These are phyloP conservation scores for Xylaria polymorpha DNA, from an alignment of 2,329 filamentous ascomycete genomes.

Conservation along the genomic window DNA sequence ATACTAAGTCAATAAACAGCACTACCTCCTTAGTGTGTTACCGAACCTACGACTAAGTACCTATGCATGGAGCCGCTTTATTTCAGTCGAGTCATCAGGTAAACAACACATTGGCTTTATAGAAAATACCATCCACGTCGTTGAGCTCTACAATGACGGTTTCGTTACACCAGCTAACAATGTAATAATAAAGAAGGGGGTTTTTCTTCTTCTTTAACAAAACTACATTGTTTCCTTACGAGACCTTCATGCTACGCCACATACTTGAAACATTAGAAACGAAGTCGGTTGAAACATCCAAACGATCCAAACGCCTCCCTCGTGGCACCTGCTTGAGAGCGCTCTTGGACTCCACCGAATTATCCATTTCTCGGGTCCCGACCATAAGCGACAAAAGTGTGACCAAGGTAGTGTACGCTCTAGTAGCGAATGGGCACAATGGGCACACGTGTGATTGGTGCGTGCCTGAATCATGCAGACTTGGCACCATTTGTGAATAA, in stretches of 20 bases:
- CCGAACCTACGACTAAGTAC: not conserved
- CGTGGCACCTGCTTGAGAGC: slow-evolving; percentile 10
- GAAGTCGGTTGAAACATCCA: slow-evolving; percentile 30
- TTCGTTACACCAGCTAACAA: not conserved
- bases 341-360: slow-evolving; percentile 12
- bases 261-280: slow-evolving; percentile 34
- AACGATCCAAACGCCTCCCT: not conserved
- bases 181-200: not conserved
- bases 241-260: slow-evolving; percentile 16
- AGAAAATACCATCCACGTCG: not conserved
- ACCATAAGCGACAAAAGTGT: slow-evolving; percentile 16
- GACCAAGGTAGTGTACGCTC: not conserved
- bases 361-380: slow-evolving; percentile 10
- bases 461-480: slow-evolving; percentile 37
- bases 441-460: slow-evolving; percentile 32
- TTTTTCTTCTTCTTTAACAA: not conserved
- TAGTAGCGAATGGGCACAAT: slow-evolving; percentile 17
- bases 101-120: not conserved
- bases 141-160: not conserved
- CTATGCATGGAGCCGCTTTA: not conserved
- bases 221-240: slow-evolving; percentile 1
- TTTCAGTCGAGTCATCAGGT: not conserved
- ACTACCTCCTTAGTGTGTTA: not conserved
- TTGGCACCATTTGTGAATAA: slow-evolving; percentile 11
- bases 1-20: not conserved